Conservation (phyloP, 352 stramenopile species). For the Pythium aristosporum region DNA sequence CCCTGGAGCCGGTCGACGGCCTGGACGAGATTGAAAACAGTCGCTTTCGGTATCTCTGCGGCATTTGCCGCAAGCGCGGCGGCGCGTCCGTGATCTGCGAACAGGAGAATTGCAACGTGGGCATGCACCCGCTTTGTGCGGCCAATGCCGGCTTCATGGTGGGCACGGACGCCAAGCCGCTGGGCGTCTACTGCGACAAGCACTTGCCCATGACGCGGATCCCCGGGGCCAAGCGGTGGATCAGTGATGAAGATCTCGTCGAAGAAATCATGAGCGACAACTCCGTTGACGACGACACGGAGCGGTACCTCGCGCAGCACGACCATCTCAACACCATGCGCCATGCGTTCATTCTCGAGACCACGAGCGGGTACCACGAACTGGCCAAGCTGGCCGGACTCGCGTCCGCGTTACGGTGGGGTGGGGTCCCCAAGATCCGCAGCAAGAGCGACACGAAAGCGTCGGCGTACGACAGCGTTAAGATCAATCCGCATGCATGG, state of each 20-base stretch:
- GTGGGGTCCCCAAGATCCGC: slow-evolving; percentile 6
- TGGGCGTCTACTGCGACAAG: slow-evolving; percentile 83
- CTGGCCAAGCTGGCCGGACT: slow-evolving; percentile 46
- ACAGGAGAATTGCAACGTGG: slow-evolving; percentile 74
- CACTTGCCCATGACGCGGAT: slow-evolving; percentile 70
- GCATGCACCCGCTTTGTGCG: slow-evolving; percentile 75
- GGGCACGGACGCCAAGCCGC: slow-evolving; percentile 60
- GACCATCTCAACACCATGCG: slow-evolving; percentile 42
- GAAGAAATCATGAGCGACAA: slow-evolving; percentile 85
- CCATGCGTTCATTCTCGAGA: slow-evolving; percentile 77
- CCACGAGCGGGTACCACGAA: slow-evolving; percentile 57
- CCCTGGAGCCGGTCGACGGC: slow-evolving; percentile 79
- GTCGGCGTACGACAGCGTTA: slow-evolving; percentile 29
- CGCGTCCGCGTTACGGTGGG: slow-evolving; percentile 39
- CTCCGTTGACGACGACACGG: slow-evolving; percentile 37
- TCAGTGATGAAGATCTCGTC: slow-evolving; percentile 81
- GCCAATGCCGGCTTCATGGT: slow-evolving; percentile 81
- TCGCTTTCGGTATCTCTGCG: slow-evolving; percentile 78
- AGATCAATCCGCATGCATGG: slow-evolving; percentile 42
- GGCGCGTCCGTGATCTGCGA: slow-evolving; percentile 82
- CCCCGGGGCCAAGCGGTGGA: slow-evolving; percentile 75
- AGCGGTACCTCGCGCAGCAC: slow-evolving; percentile 19
- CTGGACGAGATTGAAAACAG: slow-evolving; percentile 85
- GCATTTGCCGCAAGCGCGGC: slow-evolving; percentile 76
- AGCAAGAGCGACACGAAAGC: slow-evolving; percentile 32